These are phyloP conservation scores for Rhododendron henanense DNA, from an alignment of 148 eudicot species.

Conservation along the genomic window DNA sequence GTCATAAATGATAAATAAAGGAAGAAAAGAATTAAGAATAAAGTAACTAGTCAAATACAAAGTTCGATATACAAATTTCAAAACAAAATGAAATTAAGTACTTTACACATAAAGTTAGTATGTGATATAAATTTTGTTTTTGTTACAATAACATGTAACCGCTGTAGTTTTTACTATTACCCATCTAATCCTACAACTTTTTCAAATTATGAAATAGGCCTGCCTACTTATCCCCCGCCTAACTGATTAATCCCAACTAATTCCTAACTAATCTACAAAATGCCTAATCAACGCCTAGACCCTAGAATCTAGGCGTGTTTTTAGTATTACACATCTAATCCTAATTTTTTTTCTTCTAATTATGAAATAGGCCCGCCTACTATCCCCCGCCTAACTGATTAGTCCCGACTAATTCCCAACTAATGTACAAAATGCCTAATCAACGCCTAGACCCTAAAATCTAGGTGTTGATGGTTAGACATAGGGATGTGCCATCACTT, in stretches of 20 bases:
- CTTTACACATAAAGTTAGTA: neutral
- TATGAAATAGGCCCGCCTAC: neutral
- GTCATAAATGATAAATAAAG: neutral
- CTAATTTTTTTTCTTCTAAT: neutral
- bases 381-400: neutral
- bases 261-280: neutral
- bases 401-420: neutral
- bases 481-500: neutral
- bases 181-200: neutral
- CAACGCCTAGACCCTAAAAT: neutral
- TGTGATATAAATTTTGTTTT: neutral
- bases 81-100: neutral
- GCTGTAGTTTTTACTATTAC: neutral
- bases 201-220: neutral
- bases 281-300: neutral
- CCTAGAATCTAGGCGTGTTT: neutral
- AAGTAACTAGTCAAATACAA: neutral
- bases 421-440: neutral
- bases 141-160: neutral
- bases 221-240: neutral
- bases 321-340: neutral
- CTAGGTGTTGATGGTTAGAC: neutral
- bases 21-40: neutral
- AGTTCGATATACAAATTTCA: neutral
- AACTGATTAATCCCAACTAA: neutral